phyloP scores from a whole-genome alignment of 1,284 basidiomycete species.

The Rhodotorula glutinis region DNA sequence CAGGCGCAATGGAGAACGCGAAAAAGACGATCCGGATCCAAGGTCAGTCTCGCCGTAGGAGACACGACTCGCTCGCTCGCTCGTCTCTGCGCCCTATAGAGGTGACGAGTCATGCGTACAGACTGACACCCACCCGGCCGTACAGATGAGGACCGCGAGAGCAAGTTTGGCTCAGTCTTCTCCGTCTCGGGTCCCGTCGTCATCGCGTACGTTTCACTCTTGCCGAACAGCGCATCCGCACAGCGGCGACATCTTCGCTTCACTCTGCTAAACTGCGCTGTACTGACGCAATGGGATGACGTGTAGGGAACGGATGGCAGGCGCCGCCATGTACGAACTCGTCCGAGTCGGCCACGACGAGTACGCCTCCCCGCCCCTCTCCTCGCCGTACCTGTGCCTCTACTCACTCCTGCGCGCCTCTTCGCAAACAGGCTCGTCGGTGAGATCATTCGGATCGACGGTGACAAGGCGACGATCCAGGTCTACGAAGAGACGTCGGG shows the following conservation, averaged over 20 bases:
- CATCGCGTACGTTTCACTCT: slow-evolving; percentile 59
- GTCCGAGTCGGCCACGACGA: slow-evolving; percentile 90
- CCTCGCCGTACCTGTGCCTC: neutral
- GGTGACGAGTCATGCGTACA: too few relatives aligned
- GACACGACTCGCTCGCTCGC: too few relatives aligned
- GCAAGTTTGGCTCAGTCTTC: slow-evolving; percentile 83
- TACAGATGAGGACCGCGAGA: slow-evolving; percentile 79
- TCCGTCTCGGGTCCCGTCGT: slow-evolving; percentile 96
- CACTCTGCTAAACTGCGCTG: too few relatives aligned
- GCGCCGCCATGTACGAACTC: slow-evolving; percentile 94
- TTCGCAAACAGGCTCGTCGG: slow-evolving; percentile 40
- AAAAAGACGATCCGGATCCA: slow-evolving; percentile 70
- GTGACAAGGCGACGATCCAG: slow-evolving; percentile 96
- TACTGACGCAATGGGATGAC: too few relatives aligned
- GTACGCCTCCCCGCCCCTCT: slow-evolving; percentile 24
- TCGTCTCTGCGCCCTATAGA: too few relatives aligned
- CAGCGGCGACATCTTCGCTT: too few relatives aligned
- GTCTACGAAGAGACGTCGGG: slow-evolving; percentile 95
- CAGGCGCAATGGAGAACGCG: slow-evolving; percentile 86
- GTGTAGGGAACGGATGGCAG: slow-evolving; percentile 77
- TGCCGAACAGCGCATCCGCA: too few relatives aligned
- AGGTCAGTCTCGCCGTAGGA: too few relatives aligned
- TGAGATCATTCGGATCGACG: slow-evolving; percentile 98
- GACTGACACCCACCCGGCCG: neutral
- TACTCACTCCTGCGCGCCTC: neutral